These are phyloP conservation scores for Termitomyces sp. DNA, from an alignment of 768 basidiomycete species.

Conservation along the genomic window DNA sequence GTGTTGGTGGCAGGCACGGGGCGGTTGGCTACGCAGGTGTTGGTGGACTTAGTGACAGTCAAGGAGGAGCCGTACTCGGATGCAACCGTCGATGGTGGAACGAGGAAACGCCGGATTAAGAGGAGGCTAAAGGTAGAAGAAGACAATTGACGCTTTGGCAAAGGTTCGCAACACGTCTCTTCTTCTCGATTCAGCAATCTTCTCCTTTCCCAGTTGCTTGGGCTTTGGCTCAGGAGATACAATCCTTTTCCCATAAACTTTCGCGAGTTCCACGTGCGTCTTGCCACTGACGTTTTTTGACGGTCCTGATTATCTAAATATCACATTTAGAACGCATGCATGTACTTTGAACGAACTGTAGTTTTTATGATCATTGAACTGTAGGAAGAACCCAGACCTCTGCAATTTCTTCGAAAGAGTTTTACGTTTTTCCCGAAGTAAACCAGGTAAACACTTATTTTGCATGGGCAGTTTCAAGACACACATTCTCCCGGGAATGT, in stretches of 20 bases:
- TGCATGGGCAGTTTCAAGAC: too few species aligned
- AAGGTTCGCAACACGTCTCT: too few species aligned
- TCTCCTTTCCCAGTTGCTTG: too few species aligned
- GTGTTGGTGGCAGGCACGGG: constrained; percentile 37
- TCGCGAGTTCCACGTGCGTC: neutral
- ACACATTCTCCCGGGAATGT: too few species aligned
- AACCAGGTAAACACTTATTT: too few species aligned
- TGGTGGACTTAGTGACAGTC: constrained; percentile 7
- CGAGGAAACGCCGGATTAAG: neutral
- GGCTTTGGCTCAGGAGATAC: neutral
- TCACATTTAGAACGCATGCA: neutral
- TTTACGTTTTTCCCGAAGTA: too few species aligned
- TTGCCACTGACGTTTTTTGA: neutral
- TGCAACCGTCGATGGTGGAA: neutral
- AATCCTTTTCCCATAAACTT: too few species aligned
- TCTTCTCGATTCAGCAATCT: too few species aligned
- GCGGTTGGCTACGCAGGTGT: constrained; percentile 8
- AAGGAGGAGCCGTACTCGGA: neutral
- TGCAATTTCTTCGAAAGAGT: neutral
- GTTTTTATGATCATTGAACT: too few species aligned
- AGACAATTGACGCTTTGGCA: neutral
- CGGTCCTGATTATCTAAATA: neutral
- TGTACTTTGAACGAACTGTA: neutral
- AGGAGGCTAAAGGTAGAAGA: neutral
- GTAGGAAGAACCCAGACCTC: neutral